phyloP scores from a whole-genome alignment of 2,329 filamentous ascomycete genomes.

The Ciborinia camelliae region DNA sequence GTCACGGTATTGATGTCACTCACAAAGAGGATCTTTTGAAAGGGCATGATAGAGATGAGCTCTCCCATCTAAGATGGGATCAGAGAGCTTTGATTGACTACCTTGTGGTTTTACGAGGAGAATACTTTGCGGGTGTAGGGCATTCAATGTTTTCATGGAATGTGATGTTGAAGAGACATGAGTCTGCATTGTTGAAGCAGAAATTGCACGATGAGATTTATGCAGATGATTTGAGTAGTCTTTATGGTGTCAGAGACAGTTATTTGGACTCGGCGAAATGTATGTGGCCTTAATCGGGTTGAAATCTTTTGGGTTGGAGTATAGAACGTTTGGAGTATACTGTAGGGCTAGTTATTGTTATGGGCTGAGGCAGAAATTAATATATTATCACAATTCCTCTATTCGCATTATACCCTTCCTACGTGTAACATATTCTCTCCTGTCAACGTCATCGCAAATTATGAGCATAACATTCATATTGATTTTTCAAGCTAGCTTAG shows the following conservation, averaged over 20 bases:
- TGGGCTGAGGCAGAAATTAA: neutral
- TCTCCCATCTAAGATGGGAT: conserved; percentile 45
- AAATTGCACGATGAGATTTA: conserved; percentile 10
- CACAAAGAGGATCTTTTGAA: conserved; percentile 44
- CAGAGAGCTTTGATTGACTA: conserved; percentile 50
- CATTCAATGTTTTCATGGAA: conserved; percentile 48
- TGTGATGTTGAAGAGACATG: conserved; percentile 40
- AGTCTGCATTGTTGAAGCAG: conserved; percentile 15
- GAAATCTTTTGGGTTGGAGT: neutral
- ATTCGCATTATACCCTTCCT: neutral
- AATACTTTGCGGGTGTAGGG: conserved; percentile 44
- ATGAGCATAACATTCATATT: neutral
- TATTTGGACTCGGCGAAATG: conserved; percentile 19
- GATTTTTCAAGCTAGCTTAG: neutral
- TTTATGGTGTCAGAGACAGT: conserved; percentile 16
- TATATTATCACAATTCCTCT: neutral
- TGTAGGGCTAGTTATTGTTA: conserved; percentile 2
- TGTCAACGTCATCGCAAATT: neutral
- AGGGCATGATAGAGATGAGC: conserved; percentile 35
- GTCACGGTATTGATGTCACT: conserved; percentile 41
- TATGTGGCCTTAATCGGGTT: conserved; percentile 18
- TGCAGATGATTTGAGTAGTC: conserved; percentile 18
- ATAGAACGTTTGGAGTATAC: neutral
- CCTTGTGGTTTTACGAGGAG: conserved; percentile 45
- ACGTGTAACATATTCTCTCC: neutral